Base-by-base conservation (phyloP, 2,329 filamentous ascomycete genomes). In the Pyrenophora graminea region DNA sequence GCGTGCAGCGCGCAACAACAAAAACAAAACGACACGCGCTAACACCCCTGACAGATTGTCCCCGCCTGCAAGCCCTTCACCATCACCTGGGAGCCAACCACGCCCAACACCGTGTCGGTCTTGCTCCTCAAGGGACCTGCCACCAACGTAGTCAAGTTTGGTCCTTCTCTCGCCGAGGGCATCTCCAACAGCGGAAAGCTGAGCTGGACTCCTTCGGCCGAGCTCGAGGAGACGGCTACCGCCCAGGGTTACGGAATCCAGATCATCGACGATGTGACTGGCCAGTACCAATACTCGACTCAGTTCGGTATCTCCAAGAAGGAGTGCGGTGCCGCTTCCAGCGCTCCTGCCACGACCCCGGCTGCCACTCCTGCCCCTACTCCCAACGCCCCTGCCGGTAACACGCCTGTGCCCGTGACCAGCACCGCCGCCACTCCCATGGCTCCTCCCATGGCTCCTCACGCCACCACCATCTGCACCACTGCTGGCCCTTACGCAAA, bases 251-350 rank as follows among this genome's bases (percentile, higher is more conserved):
- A 86, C 73, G 84, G 84, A 55, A 75, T 87, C 66, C 77, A 85
- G 68, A 72, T 87, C 62, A 82, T 86, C 60, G 82, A 81, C 58
- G 81, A 85, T 64, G 75, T 76, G 42, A 82, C 77, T 56, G 82
- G 83, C 67, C 72, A 80, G 66, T 86, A 83, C 79, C 84, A 86
- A 63, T 73, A 69, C 64, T 81, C 79, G 37, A 82, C 81, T 51
- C 83, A 86, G 70, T 86, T 86, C 75, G 84, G 84, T 63, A 78
- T 87, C 74, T 76, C 74, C 54, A 80, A 80, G 66, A 59, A 67
- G 39, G 52, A 69, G 46, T 73, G 62, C 59, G 32, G 48, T 33
- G 53, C 37, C 40, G 45, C 46, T 17, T 30, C 27, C 27, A 30
- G 27, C 27, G 27, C 10, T 9, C 9, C 27, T 12, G 27, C 10